Base-by-base conservation (phyloP, 257 asterid genomes). In the Primulina huaijiensis region DNA sequence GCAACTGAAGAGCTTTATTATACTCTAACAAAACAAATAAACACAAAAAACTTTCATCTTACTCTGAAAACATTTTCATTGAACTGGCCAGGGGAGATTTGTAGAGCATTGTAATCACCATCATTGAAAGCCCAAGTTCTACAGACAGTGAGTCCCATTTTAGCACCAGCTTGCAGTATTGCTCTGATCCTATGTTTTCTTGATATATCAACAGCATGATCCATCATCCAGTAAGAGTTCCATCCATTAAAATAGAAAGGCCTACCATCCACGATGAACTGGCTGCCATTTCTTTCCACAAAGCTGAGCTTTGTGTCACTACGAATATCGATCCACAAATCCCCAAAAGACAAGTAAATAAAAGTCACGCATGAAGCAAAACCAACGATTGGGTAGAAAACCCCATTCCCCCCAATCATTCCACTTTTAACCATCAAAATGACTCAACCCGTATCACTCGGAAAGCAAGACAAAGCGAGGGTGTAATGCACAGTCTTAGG, bases 191-290 rank as follows among this genome's bases (percentile, higher is more conserved):
- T 88, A 9, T 79, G 83, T 67, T 83, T 87, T 6, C 77, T 91
- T 29, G 72, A 81, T 9, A 73, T 86, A 66, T 94, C 99, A 59
- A 81, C 98, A 68, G 95, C 92, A 74, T 91, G 92, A 68, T 92
- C 97, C 99, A 94, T 94, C 90, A 94, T 75, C 99, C 99, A 94
- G 66, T 94, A 94, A 70, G 99, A 94, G 60, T 94, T 94, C 99
- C 99, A 94, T 6, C 99, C 99, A 80, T 91, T 94, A 40, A 94
- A 78, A 55, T 94, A 89, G 77, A 94, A 91, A 16, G 88, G 95
- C 68, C 67, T 87, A 33, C 96, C 98, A 82, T 94, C 99, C 74
- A 88, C 86, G 55, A 79, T 63, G 78, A 94, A 94, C 83, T 94
- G 97, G 78, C 90, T 88, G 57, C 97, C 99, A 84, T 94, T 94